These are phyloP conservation scores for Cicer pinnatifidum DNA, from an alignment of 306 rosid genomes.

Conservation along the genomic window DNA sequence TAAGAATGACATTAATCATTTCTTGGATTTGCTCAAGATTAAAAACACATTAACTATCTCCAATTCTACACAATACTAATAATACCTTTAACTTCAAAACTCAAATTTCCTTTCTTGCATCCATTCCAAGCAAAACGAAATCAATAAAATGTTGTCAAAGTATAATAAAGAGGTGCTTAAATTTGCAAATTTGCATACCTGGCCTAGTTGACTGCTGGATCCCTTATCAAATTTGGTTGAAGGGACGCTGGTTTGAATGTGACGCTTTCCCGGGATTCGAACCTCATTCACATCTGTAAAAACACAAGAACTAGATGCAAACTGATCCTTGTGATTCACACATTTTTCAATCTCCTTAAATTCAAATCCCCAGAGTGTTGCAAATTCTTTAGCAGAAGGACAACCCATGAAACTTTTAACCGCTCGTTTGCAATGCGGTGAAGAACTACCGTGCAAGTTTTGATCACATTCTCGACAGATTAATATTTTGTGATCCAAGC, in stretches of 20 bases:
- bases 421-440: conserved; percentile 58
- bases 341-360: conserved; percentile 53
- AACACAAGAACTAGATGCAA: conserved; percentile 52
- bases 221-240: conserved; percentile 47
- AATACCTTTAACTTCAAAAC: too few species aligned
- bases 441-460: conserved; percentile 55
- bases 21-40: too few species aligned
- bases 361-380: conserved; percentile 74
- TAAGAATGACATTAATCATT: too few species aligned
- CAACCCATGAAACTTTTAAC: conserved; percentile 71
- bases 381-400: conserved; percentile 82
- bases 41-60: too few species aligned
- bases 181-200: conserved; percentile 52
- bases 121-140: too few species aligned
- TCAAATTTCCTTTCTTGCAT: too few species aligned
- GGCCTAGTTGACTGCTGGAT: conserved; percentile 54
- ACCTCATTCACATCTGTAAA: conserved; percentile 50
- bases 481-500: conserved; percentile 70
- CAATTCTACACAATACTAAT: too few species aligned
- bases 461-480: conserved; percentile 70
- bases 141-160: too few species aligned
- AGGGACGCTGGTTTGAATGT: conserved; percentile 27
- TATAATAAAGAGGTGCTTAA: not conserved
- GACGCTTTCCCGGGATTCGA: conserved; percentile 39
- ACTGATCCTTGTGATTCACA: conserved; percentile 47